Evolutionary conservation across 2,329 filamentous ascomycete genomes (phyloP), one percentile per base, ranked within the genome.

Genomic region (Talaromyces albobiverticillius): DNA sequence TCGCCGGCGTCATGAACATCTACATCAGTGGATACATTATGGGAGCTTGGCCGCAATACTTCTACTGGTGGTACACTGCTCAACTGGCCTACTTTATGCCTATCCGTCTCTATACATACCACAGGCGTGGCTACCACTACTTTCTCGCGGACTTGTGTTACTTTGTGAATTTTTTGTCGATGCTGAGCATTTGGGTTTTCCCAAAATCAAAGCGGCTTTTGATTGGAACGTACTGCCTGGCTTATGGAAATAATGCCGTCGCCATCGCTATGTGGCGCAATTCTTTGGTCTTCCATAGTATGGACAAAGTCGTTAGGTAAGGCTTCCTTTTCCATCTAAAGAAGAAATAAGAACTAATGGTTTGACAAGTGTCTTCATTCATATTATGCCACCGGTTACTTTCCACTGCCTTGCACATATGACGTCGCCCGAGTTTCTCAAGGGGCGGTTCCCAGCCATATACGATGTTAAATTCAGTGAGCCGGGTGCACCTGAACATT

Each of bases 181-280:
- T 93, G 59, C 76, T 95, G 57, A 89, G 85, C 62, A 83, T 99
- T 48, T 99, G 93, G 92, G 79, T 88, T 31, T 96, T 97, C 65
- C 94, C 94, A 0, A 76, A 82, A 49, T 96, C 92, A 11, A 96
- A 95, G 72, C 86, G 93, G 42, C 81, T 99, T 14, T 92, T 99
- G 71, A 94, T 95, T 60, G 86, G 90, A 61, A 87, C 90, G 1
- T 99, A 92, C 72, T 97, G 94, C 66, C 79, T 99, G 31, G 89
- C 92, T 9, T 95, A 90, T 67, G 94, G 94, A 59, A 99, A 99
- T 74, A 99, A 99, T 68, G 94, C 94, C 18, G 86, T 96, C 45
- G 94, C 94, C 11, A 97, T 99, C 70, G 91, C 94, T 68, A 94
- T 99, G 92, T 99, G 94, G 94, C 86, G 94, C 60, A 99, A 99